phyloP scores from a whole-genome alignment of 371 early-diverging fungal genomes.

The Mortierella sp. region DNA sequence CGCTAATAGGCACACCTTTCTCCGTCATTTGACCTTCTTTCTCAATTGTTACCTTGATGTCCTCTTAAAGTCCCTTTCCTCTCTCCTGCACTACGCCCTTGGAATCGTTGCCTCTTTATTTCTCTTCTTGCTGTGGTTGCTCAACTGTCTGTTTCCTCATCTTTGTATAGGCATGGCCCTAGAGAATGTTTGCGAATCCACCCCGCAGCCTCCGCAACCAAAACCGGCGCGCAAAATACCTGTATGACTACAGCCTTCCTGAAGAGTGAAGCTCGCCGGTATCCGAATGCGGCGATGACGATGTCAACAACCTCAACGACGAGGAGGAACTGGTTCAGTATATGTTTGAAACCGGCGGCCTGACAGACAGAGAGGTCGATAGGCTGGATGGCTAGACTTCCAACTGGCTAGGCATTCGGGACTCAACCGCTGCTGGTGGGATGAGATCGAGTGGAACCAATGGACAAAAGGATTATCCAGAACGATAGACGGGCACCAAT shows the following conservation, averaged over 20 bases:
- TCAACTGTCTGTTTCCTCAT: too few relatives aligned
- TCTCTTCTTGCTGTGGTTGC: too few relatives aligned
- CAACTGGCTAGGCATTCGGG: conserved; percentile 16
- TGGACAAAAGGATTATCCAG: conserved; percentile 27
- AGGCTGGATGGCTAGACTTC: conserved; percentile 43
- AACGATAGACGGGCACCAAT: conserved; percentile 50
- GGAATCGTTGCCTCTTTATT: too few relatives aligned
- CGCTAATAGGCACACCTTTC: too few relatives aligned
- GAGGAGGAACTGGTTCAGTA: conserved; percentile 10
- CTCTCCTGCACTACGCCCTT: too few relatives aligned
- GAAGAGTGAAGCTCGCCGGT: conserved; percentile 40
- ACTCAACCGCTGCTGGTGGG: not conserved
- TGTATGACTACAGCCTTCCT: conserved; percentile 22
- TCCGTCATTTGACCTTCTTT: too few relatives aligned
- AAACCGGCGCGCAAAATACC: conserved; percentile 22
- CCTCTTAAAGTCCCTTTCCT: too few relatives aligned
- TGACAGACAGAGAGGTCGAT: conserved; percentile 44
- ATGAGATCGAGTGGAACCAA: not conserved
- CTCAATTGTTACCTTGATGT: too few relatives aligned
- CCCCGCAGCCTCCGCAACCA: conserved; percentile 19
- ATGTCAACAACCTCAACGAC: conserved; percentile 5
- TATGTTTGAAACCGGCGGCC: conserved; percentile 35
- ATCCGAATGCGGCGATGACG: conserved; percentile 29
- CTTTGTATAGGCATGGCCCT: not conserved
- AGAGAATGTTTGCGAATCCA: conserved; percentile 31